A percentile compares a stretch with the other conserved stretches of the same genome.
Evolutionary conservation across 352 stramenopile species (phyloP).

Genomic region (Phytophthora crassamura): DNA sequence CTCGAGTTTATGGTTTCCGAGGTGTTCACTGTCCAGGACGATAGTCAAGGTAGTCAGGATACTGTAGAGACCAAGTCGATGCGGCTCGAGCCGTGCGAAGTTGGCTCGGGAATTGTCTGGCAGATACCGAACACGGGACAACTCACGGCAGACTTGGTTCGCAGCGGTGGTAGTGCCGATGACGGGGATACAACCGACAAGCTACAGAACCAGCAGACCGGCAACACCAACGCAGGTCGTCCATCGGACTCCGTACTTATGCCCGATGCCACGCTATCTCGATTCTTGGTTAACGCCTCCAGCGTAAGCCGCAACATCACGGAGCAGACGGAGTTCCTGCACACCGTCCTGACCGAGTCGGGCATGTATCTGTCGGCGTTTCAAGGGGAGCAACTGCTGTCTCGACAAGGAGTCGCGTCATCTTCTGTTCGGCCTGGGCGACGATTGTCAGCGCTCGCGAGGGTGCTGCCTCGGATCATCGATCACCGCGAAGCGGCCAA

Average conservation of each 20-base stretch:
- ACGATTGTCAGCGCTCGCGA: slow-evolving; percentile 40
- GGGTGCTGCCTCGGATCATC: slow-evolving; percentile 71
- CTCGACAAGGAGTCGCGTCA: slow-evolving; percentile 46
- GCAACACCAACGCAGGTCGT: not conserved
- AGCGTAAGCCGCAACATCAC: slow-evolving; percentile 53
- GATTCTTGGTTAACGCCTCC: slow-evolving; percentile 51
- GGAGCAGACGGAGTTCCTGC: slow-evolving; percentile 69
- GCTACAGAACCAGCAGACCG: not conserved
- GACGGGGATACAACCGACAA: not conserved
- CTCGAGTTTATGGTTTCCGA: slow-evolving; percentile 78
- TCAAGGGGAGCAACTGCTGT: slow-evolving; percentile 72
- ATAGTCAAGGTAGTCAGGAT: slow-evolving; percentile 1
- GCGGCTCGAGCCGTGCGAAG: slow-evolving; percentile 21
- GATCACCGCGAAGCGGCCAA: slow-evolving; percentile 57
- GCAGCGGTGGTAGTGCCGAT: slow-evolving; percentile 9
- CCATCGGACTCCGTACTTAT: slow-evolving; percentile 24
- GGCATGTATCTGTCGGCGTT: slow-evolving; percentile 71
- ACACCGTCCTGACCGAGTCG: slow-evolving; percentile 56
- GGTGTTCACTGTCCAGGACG: slow-evolving; percentile 33
- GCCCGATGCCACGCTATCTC: slow-evolving; percentile 44
- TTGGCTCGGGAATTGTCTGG: slow-evolving; percentile 41
- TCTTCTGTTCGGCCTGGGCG: slow-evolving; percentile 26
- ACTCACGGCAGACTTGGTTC: slow-evolving; percentile 47
- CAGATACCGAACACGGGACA: slow-evolving; percentile 47
- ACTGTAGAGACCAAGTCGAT: slow-evolving; percentile 6